Conservation (phyloP, 2,329 filamentous ascomycete genomes). For the Paecilomyces sp. region DNA sequence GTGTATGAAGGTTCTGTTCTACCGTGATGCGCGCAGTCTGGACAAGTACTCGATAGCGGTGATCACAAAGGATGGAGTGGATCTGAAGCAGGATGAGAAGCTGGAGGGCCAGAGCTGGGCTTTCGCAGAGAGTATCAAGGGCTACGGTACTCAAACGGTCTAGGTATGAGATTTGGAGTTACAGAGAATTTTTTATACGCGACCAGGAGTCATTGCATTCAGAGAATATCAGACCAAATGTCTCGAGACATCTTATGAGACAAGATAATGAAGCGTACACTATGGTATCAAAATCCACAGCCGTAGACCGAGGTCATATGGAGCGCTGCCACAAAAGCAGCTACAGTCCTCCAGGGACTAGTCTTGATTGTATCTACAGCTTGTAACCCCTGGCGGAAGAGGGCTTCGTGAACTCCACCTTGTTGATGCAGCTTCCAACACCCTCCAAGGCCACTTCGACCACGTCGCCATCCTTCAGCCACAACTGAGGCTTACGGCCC, state of each 20-base stretch:
- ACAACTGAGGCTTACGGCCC: constrained; percentile 59
- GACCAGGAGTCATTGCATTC: background rate
- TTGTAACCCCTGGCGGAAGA: constrained; percentile 28
- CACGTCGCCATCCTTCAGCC: constrained; percentile 63
- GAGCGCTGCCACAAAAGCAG: background rate
- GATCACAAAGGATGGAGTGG: constrained; percentile 80
- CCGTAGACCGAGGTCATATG: background rate
- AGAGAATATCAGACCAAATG: background rate
- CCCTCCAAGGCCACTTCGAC: constrained; percentile 62
- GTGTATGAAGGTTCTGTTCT: constrained; percentile 98
- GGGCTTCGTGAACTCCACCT: constrained; percentile 35
- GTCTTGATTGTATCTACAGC: background rate
- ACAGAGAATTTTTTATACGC: constrained; percentile 18
- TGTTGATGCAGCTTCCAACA: constrained; percentile 51
- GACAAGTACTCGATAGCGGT: constrained; percentile 89
- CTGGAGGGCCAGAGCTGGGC: constrained; percentile 96
- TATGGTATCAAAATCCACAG: background rate
- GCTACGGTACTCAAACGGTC: constrained; percentile 78
- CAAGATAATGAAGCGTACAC: background rate
- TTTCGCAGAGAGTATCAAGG: constrained; percentile 89
- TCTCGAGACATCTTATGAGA: background rate
- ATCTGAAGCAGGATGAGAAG: constrained; percentile 75
- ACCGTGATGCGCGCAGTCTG: constrained; percentile 87
- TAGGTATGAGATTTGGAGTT: constrained; percentile 27
- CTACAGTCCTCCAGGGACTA: background rate